Evolutionary conservation across 2,329 filamentous ascomycete genomes (phyloP).

Genomic region (Sporothrix brunneoviolacea): DNA sequence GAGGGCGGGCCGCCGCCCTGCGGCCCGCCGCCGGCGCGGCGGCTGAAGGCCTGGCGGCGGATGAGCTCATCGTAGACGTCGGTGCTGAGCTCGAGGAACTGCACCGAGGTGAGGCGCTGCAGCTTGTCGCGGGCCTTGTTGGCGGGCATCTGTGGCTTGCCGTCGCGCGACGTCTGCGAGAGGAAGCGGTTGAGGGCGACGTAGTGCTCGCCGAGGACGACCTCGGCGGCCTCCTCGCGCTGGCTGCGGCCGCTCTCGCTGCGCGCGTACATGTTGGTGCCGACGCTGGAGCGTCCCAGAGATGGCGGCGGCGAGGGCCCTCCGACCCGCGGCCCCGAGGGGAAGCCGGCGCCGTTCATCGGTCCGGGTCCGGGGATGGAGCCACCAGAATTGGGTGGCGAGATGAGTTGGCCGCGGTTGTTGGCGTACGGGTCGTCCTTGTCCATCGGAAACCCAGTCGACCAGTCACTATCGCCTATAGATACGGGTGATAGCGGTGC

Average conservation of each 20-base stretch:
- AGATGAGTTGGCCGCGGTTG: slow-evolving; percentile 55
- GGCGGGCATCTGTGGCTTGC: slow-evolving; percentile 64
- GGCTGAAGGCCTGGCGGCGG: slow-evolving; percentile 66
- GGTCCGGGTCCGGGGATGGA: slow-evolving; percentile 45
- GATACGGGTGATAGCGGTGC: slow-evolving; percentile 76
- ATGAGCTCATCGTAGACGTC: slow-evolving; percentile 95
- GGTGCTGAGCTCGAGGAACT: slow-evolving; percentile 95
- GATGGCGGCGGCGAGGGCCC: slow-evolving; percentile 83
- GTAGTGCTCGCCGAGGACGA: slow-evolving; percentile 72
- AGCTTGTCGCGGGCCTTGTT: slow-evolving; percentile 95
- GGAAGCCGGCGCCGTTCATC: slow-evolving; percentile 54
- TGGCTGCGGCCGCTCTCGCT: slow-evolving; percentile 58
- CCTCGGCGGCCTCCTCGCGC: slow-evolving; percentile 54
- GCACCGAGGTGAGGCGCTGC: slow-evolving; percentile 77
- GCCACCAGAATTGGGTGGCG: slow-evolving; percentile 63
- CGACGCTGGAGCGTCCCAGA: slow-evolving; percentile 76
- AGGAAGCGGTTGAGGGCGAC: slow-evolving; percentile 70
- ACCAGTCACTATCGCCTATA: slow-evolving; percentile 78
- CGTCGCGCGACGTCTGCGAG: slow-evolving; percentile 62
- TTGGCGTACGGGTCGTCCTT: slow-evolving; percentile 47
- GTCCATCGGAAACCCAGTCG: slow-evolving; percentile 51
- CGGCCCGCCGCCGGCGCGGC: slow-evolving; percentile 44
- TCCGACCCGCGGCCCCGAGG: slow-evolving; percentile 47
- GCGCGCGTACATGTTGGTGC: slow-evolving; percentile 62
- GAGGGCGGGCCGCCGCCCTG: slow-evolving; percentile 51